phyloP scores from a whole-genome alignment of 2,329 filamentous ascomycete genomes.

The Setomelanomma holmii region DNA sequence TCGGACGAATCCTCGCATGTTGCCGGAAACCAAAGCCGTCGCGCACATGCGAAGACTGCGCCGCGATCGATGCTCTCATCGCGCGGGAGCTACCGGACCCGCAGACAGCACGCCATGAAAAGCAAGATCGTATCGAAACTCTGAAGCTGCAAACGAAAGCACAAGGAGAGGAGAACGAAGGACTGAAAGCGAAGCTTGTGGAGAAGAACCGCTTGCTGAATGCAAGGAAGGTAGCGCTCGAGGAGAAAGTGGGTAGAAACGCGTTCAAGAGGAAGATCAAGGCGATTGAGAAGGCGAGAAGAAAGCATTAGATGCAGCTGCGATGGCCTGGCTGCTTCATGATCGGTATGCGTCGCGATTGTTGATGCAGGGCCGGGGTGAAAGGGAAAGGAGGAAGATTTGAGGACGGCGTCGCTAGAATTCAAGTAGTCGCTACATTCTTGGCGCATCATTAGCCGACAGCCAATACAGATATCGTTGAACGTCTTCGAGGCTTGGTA shows the following conservation, averaged over 20 bases:
- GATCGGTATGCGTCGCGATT: no score
- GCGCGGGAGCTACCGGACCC: background rate
- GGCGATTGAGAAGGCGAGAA: background rate
- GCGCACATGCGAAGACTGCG: no score
- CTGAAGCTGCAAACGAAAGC: background rate
- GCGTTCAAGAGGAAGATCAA: background rate
- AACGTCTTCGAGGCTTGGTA: no score
- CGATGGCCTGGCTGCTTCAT: no score
- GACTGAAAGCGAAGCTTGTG: background rate
- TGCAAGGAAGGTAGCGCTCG: background rate
- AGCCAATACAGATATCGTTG: background rate
- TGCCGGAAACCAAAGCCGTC: no score
- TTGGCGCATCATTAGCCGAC: background rate
- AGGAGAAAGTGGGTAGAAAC: background rate
- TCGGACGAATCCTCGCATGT: no score
- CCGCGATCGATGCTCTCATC: no score
- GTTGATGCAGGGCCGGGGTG: no score
- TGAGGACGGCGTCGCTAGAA: no score
- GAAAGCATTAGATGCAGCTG: no score
- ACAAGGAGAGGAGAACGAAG: background rate
- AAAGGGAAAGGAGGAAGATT: background rate
- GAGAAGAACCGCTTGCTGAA: background rate
- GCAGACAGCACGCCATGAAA: background rate
- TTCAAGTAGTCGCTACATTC: no score
- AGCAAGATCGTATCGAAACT: background rate